Conservation (phyloP, 192 early-diverging fungal genomes). For the Coemansia sp. region DNA sequence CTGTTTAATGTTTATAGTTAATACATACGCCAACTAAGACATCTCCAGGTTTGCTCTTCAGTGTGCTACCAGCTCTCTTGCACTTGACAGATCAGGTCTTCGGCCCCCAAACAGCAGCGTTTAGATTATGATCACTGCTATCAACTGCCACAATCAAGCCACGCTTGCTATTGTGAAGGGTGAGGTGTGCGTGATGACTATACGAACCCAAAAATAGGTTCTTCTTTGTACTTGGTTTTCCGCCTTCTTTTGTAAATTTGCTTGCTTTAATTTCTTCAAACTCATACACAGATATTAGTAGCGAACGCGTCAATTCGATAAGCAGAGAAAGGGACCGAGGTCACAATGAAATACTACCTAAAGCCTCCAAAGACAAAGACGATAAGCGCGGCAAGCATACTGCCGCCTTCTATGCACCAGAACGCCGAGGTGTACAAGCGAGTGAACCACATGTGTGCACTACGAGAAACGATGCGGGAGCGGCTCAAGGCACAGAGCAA, state of each 20-base stretch:
- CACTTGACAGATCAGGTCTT: too few species aligned
- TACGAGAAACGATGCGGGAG: slow-evolving; percentile 56
- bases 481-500: slow-evolving; percentile 50
- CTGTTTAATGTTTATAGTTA: too few species aligned
- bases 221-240: neutral
- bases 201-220: neutral
- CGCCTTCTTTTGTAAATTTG: neutral
- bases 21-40: too few species aligned
- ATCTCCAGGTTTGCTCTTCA: too few species aligned
- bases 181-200: too few species aligned
- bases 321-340: neutral
- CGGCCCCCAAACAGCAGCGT: neutral
- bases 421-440: slow-evolving; percentile 46
- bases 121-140: neutral
- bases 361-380: slow-evolving; percentile 52
- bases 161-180: neutral
- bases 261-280: neutral
- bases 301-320: neutral
- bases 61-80: too few species aligned
- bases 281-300: neutral
- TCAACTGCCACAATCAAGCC: neutral
- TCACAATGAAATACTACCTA: slow-evolving; percentile 46
- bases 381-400: slow-evolving; percentile 30
- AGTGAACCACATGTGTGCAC: slow-evolving; percentile 45
- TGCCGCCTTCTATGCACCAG: slow-evolving; percentile 48